These are phyloP conservation scores for Hortiboletus rubellus DNA, from an alignment of 1,284 basidiomycete genomes.

Conservation along the genomic window DNA sequence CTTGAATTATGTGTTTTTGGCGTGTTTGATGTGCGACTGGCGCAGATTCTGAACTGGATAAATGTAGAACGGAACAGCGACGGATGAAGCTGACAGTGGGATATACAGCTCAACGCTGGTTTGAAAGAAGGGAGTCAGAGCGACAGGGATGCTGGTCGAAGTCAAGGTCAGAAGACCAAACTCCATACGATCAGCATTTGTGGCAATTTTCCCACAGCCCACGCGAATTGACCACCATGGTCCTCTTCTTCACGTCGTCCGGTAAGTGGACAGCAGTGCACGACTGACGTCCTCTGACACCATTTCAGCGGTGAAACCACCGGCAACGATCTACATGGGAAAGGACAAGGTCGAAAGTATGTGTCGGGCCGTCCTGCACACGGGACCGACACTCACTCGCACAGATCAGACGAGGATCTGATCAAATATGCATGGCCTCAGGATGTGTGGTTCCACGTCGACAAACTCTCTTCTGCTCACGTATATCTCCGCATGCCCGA, in stretches of 20 bases:
- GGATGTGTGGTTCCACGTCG: constrained; percentile 82
- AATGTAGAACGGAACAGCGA: neutral
- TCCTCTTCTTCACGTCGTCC: constrained; percentile 69
- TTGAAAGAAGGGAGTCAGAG: neutral
- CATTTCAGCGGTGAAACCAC: constrained; percentile 53
- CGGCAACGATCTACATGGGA: constrained; percentile 89
- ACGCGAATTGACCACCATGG: constrained; percentile 43
- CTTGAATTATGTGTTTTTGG: constrained; percentile 10
- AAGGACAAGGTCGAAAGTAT: constrained; percentile 95
- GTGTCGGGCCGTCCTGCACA: constrained; percentile 30
- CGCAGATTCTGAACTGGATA: neutral
- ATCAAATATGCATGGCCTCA: constrained; percentile 89
- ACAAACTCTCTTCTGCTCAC: constrained; percentile 92
- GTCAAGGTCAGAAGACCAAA: neutral
- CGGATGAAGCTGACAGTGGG: constrained; percentile 4
- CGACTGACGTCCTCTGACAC: neutral
- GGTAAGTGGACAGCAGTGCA: constrained; percentile 37
- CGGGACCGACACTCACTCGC: constrained; percentile 15
- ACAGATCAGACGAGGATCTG: constrained; percentile 81
- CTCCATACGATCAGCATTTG: neutral
- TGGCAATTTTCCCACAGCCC: constrained; percentile 13
- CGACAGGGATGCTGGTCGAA: constrained; percentile 9
- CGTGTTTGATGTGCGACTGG: neutral
- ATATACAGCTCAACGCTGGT: neutral
- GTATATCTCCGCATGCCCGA: constrained; percentile 89